Evolutionary conservation across 2,329 filamentous ascomycete genomes (phyloP), one percentile per base, ranked within the genome.

Genomic region (Berkeleyomyces basicola): DNA sequence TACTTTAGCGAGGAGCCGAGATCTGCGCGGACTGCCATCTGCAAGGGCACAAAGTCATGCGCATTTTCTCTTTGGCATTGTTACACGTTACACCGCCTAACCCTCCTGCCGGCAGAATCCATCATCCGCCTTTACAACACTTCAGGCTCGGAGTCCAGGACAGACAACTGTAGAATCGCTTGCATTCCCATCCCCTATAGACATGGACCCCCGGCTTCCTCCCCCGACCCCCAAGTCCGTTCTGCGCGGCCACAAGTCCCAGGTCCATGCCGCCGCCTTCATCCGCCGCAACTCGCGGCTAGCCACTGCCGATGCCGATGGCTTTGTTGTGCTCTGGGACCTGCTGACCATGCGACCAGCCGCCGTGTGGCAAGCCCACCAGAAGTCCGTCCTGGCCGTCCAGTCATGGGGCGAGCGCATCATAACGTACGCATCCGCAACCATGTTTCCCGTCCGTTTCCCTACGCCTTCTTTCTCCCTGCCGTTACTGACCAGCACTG

Each of bases 271-370:
- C 23, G 79, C 91, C 3, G 76, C 80, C 61, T 92, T 97, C 70
- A 77, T 89, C 67, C 79, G 82, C 61, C 72, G 76, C 47, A 96
- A 96, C 71, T 79, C 82, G 64, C 85, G 88, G 42, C 82, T 99
- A 4, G 76, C 89, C 10, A 93, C 90, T 0, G 92, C 88, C 43
- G 93, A 99, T 73, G 88, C 90, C 7, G 88, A 96, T 49, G 93
- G 93, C 64, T 96, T 87, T 79, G 78, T 96, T 42, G 81, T 95
- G 5, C 75, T 90, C 31, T 99, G 93, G 93, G 86, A 88, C 70
- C 76, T 95, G 46, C 80, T 85, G 36, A 88, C 85, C 60, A 91
- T 95, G 77, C 81, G 93, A 42, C 82, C 92, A 0, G 78, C 83
- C 7, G 88, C 86, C 1, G 88, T 93, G 3, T 99, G 93, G 93